Conservation (phyloP, 176 grass and related monocot genomes). For the Avena insularis region DNA sequence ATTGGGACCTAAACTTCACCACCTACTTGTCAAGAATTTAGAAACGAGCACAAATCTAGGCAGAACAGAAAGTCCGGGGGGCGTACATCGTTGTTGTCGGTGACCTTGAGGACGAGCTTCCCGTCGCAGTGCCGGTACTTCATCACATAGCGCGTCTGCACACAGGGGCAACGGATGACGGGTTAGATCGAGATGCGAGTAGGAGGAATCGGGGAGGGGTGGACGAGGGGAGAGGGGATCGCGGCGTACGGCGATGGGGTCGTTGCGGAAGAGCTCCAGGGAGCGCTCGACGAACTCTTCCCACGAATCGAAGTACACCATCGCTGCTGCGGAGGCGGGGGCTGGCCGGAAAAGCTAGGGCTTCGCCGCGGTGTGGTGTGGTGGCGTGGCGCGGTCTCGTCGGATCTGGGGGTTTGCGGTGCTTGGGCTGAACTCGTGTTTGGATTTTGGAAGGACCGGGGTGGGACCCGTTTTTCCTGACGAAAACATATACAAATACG, state of each 20-base stretch:
- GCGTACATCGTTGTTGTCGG: conserved; percentile 75
- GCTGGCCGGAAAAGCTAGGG: background rate
- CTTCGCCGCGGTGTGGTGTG: background rate
- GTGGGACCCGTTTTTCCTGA: no score
- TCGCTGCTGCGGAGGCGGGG: conserved; percentile 33
- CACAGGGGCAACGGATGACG: background rate
- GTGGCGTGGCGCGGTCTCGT: conserved; percentile 12
- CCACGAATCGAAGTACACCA: conserved; percentile 96
- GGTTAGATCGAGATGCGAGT: conserved; percentile 13
- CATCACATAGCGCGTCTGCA: conserved; percentile 77
- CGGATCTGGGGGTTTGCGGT: conserved; percentile 33
- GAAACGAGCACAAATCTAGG: conserved; percentile 22
- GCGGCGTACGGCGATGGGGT: conserved; percentile 67
- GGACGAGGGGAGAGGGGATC: background rate
- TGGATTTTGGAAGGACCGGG: no score
- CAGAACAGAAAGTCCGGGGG: background rate
- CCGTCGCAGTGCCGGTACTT: conserved; percentile 98
- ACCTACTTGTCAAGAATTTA: background rate
- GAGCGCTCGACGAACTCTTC: conserved; percentile 93
- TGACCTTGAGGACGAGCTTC: conserved; percentile 97
- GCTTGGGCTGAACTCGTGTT: no score
- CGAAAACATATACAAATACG: no score
- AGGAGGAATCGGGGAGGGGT: background rate
- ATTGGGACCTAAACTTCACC: background rate
- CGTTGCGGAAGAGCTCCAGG: conserved; percentile 84